A percentile compares a stretch with the other conserved stretches of the same genome.
Evolutionary conservation across 371 early-diverging fungal genomes (phyloP).

Genomic region (Mucor lusitanicus): DNA sequence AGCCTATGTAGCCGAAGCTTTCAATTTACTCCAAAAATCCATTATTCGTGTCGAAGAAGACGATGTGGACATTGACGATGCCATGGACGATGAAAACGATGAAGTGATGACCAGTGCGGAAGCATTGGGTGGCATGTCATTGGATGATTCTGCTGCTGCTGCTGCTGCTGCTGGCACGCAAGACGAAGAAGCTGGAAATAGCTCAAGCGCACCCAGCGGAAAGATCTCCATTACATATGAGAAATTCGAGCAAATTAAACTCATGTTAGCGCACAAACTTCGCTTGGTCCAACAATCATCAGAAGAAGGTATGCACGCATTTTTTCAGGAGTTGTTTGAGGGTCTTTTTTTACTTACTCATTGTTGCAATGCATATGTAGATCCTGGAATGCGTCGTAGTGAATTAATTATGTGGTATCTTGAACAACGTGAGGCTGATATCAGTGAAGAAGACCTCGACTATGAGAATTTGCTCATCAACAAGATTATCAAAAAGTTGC

Average conservation of each 20-base stretch:
- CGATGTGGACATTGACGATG: slow-evolving; percentile 74
- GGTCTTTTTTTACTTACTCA: not conserved
- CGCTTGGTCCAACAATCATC: slow-evolving; percentile 46
- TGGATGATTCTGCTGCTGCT: slow-evolving; percentile 13
- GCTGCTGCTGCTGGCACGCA: slow-evolving; percentile 26
- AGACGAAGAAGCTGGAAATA: slow-evolving; percentile 37
- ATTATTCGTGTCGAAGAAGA: slow-evolving; percentile 94
- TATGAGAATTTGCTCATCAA: slow-evolving; percentile 70
- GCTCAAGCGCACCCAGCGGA: slow-evolving; percentile 10
- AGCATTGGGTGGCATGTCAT: slow-evolving; percentile 35
- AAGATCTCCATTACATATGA: slow-evolving; percentile 70
- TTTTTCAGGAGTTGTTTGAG: not conserved
- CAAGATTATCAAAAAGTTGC: slow-evolving; percentile 78
- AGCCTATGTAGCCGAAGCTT: slow-evolving; percentile 92
- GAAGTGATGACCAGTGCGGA: slow-evolving; percentile 42
- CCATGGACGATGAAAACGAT: slow-evolving; percentile 35
- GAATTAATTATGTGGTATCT: slow-evolving; percentile 87
- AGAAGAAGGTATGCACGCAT: slow-evolving; percentile 19
- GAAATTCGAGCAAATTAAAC: slow-evolving; percentile 76
- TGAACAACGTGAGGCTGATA: slow-evolving; percentile 67
- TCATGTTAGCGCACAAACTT: slow-evolving; percentile 71
- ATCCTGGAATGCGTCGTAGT: slow-evolving; percentile 64
- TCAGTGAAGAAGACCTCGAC: slow-evolving; percentile 74
- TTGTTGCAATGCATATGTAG: slow-evolving; percentile 8
- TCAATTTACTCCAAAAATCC: slow-evolving; percentile 86